A percentile compares a stretch with the other conserved stretches of the same genome.
Conservation (phyloP, 805 yeast species). For the Kazachstania kunashirensis region DNA sequence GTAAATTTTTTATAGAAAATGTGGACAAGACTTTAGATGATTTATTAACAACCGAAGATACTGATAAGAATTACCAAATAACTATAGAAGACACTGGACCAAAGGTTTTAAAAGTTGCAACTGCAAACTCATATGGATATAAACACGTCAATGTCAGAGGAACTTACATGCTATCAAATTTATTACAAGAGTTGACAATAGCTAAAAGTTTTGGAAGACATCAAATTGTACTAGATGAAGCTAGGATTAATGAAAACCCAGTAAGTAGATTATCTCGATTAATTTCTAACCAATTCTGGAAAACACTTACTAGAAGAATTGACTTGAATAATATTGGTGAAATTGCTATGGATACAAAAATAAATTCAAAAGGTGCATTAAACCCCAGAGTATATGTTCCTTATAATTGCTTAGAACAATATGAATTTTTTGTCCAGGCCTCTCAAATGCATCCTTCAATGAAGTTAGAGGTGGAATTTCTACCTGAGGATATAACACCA, state of each 20-base stretch:
- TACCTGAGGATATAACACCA: slow-evolving; percentile 68
- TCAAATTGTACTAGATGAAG: slow-evolving; percentile 71
- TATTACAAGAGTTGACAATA: slow-evolving; percentile 78
- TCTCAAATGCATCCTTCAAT: slow-evolving; percentile 44
- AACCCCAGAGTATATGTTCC: slow-evolving; percentile 76
- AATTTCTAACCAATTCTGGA: slow-evolving; percentile 74
- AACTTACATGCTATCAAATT: slow-evolving; percentile 76
- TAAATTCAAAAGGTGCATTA: slow-evolving; percentile 47
- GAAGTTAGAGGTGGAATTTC: slow-evolving; percentile 60
- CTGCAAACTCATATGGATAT: slow-evolving; percentile 75
- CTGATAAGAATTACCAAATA: slow-evolving; percentile 73
- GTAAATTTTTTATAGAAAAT: slow-evolving; percentile 55
- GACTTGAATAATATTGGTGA: slow-evolving; percentile 49
- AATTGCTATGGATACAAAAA: slow-evolving; percentile 73
- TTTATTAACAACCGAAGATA: slow-evolving; percentile 66
- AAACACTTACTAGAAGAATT: slow-evolving; percentile 57
- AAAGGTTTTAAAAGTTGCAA: slow-evolving; percentile 63
- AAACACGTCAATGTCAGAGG: slow-evolving; percentile 67
- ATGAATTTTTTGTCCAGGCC: slow-evolving; percentile 49
- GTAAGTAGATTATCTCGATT: slow-evolving; percentile 64
- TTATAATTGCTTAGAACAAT: slow-evolving; percentile 55
- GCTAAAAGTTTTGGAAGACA: slow-evolving; percentile 73
- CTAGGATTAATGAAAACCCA: slow-evolving; percentile 76
- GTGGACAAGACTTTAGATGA: slow-evolving; percentile 62
- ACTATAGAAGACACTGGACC: slow-evolving; percentile 80